These are phyloP conservation scores for Avicennia marina DNA, from an alignment of 257 asterid species.

Conservation along the genomic window DNA sequence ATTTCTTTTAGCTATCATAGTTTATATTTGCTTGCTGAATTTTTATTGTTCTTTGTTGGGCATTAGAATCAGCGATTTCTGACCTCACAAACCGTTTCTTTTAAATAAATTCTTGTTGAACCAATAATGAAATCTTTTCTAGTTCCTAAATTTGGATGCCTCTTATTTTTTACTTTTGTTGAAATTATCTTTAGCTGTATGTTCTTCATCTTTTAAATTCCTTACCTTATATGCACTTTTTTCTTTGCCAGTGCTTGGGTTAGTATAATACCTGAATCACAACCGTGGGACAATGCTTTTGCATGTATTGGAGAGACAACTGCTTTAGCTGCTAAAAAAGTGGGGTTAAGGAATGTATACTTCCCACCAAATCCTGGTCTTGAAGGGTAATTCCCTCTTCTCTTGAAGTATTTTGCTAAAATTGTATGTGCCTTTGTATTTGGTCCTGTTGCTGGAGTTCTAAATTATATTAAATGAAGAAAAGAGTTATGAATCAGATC, in stretches of 20 bases:
- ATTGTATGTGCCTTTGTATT: not conserved
- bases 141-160: too few species aligned
- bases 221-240: not conserved
- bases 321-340: slow-evolving; percentile 62
- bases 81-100: not conserved
- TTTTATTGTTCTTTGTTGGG: not conserved
- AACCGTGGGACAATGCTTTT: slow-evolving; percentile 51
- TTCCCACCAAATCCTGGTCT: slow-evolving; percentile 68
- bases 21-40: not conserved
- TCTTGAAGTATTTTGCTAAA: not conserved
- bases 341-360: slow-evolving; percentile 58
- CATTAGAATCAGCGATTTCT: too few species aligned
- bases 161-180: not conserved
- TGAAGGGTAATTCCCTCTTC: slow-evolving; percentile 51
- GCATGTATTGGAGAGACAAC: slow-evolving; percentile 93
- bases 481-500: too few species aligned
- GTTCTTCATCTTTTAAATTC: not conserved
- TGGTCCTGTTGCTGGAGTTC: too few species aligned
- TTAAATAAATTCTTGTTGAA: slow-evolving; percentile 1
- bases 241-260: slow-evolving; percentile 61
- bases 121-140: not conserved
- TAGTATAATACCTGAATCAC: slow-evolving; percentile 46
- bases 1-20: not conserved
- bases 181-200: not conserved
- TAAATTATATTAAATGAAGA: too few species aligned